Percentiles rank a stretch among this genome's conserved stretches.
Conservation (phyloP, 2,329 filamentous ascomycete genomes). For the Coniochaeta hoffmannii region DNA sequence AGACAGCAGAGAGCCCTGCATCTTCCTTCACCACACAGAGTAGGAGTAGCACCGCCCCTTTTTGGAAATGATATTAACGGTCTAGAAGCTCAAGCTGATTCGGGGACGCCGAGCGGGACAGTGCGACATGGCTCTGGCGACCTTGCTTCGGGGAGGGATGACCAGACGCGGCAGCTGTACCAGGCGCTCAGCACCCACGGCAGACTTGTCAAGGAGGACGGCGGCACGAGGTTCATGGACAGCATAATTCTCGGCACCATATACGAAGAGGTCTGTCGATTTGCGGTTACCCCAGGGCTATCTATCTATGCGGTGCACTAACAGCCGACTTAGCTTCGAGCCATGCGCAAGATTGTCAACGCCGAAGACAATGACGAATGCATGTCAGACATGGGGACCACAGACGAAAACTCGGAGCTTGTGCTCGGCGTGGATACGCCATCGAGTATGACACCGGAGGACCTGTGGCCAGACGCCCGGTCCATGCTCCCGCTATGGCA, state of each 20-base stretch:
- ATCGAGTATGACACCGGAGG: constrained; percentile 27
- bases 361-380: constrained; percentile 39
- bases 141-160: constrained; percentile 10
- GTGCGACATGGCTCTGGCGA: constrained; percentile 10
- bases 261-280: constrained; percentile 41
- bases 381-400: constrained; percentile 38
- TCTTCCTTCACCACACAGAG: background rate
- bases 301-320: background rate
- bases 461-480: constrained; percentile 56
- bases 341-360: constrained; percentile 53
- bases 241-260: constrained; percentile 46
- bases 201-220: constrained; percentile 49
- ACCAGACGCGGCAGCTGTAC: constrained; percentile 14
- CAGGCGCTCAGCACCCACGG: constrained; percentile 18
- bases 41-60: background rate
- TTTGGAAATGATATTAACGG: background rate
- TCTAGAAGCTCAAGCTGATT: background rate
- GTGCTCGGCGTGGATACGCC: constrained; percentile 35
- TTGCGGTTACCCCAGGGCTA: constrained; percentile 6
- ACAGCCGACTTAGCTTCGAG: constrained; percentile 35
- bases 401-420: constrained; percentile 45
- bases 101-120: background rate
- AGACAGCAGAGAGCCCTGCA: constrained; percentile 10
- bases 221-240: constrained; percentile 49
- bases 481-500: constrained; percentile 70